Conservation (phyloP, 805 yeast genomes). For the Lachancea kluyveri region DNA sequence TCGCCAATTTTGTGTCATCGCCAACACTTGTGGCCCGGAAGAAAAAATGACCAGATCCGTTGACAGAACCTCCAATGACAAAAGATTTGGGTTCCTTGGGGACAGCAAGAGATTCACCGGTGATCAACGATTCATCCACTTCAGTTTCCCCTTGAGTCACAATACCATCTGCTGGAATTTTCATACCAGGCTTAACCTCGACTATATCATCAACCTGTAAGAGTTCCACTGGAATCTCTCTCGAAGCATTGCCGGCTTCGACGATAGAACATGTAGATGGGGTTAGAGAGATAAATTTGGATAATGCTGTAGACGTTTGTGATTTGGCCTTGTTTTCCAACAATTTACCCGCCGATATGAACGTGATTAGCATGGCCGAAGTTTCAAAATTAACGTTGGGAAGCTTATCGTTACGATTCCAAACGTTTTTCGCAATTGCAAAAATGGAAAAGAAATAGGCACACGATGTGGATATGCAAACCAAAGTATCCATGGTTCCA, state of each 20-base stretch:
- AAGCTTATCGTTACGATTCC: slow-evolving; percentile 29
- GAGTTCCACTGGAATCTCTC: slow-evolving; percentile 61
- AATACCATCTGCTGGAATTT: slow-evolving; percentile 86
- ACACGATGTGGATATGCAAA: slow-evolving; percentile 72
- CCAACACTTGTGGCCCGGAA: slow-evolving; percentile 70
- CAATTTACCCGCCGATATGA: slow-evolving; percentile 86
- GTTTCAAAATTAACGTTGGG: slow-evolving; percentile 84
- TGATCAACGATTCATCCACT: slow-evolving; percentile 80
- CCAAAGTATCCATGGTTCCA: slow-evolving; percentile 89
- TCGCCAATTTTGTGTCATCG: slow-evolving; percentile 76
- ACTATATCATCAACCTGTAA: slow-evolving; percentile 74
- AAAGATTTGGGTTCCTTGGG: slow-evolving; percentile 50
- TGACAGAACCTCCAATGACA: slow-evolving; percentile 88
- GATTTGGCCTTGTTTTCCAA: slow-evolving; percentile 91
- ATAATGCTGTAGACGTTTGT: slow-evolving; percentile 82
- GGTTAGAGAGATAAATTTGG: slow-evolving; percentile 70
- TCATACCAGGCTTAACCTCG: slow-evolving; percentile 77
- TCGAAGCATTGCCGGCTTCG: slow-evolving; percentile 30
- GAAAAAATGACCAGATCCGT: slow-evolving; percentile 67
- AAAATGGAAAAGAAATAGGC: slow-evolving; percentile 70
- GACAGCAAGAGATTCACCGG: slow-evolving; percentile 87
- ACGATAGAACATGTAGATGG: slow-evolving; percentile 72
- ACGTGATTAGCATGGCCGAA: slow-evolving; percentile 72
- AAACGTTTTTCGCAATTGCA: slow-evolving; percentile 47
- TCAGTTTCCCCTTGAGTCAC: slow-evolving; percentile 75